These are phyloP conservation scores for Ganoderma lingzhi DNA, from an alignment of 1,284 basidiomycete genomes.

Conservation along the genomic window DNA sequence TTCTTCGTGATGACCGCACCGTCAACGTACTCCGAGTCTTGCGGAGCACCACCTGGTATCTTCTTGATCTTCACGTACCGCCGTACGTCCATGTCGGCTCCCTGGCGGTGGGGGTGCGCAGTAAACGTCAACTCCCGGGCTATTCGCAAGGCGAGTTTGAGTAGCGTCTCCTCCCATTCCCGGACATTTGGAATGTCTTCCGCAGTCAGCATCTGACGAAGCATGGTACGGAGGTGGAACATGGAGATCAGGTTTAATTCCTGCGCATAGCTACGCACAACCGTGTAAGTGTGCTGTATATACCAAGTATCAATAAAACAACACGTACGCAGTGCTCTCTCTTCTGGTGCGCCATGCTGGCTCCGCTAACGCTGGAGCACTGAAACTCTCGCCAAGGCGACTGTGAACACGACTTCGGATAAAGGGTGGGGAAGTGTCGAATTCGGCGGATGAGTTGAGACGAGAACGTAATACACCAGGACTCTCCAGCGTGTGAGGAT, in stretches of 20 bases:
- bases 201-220: conserved; percentile 86
- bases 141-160: conserved; percentile 82
- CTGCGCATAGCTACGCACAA: conserved; percentile 68
- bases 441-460: conserved; percentile 74
- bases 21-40: conserved; percentile 96
- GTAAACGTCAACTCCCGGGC: conserved; percentile 82
- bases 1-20: conserved; percentile 99
- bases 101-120: conserved; percentile 75
- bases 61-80: conserved; percentile 99
- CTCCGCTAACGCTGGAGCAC: conserved; percentile 51
- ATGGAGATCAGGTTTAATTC: conserved; percentile 87
- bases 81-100: conserved; percentile 94
- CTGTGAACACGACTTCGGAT: conserved; percentile 85
- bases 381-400: conserved; percentile 63
- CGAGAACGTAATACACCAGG: conserved; percentile 64
- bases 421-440: conserved; percentile 75
- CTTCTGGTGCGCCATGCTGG: conserved; percentile 81
- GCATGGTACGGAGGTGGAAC: conserved; percentile 87
- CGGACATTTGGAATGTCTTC: conserved; percentile 80
- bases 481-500: conserved; percentile 52
- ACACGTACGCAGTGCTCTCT: conserved; percentile 82
- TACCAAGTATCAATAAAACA: background rate
- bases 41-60: conserved; percentile 92
- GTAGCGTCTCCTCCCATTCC: conserved; percentile 88
- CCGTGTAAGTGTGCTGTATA: background rate